Base-by-base conservation (phyloP, 1,284 basidiomycete genomes). In the Irpex sp. region DNA sequence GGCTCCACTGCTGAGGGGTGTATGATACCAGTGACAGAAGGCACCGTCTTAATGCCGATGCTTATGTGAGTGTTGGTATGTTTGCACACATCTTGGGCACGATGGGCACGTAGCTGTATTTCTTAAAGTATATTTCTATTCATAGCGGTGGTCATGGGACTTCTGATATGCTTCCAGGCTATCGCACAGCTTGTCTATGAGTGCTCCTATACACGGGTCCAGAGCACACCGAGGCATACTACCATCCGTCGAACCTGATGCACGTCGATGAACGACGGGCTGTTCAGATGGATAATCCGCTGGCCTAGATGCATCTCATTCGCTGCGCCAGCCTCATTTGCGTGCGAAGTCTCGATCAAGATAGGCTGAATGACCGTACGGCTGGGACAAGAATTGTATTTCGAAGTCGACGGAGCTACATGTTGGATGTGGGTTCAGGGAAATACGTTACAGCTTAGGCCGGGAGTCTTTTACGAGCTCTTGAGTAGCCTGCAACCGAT, bases 401-500 rank as follows among this genome's bases (percentile, higher is more conserved):
- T 50, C 39, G 39, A 43, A 43, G 39, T 43, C 4, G 39, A 43
- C 15, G 39, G 11, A n/a, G 15, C 11, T 11, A n/a, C 39, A 43
- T 43, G 15, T 11, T 43, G 39, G 39, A n/a, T 43, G 39, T 43
- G 39, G 39, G 39, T 43, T 43, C 39, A 43, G 39, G 39, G 39
- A 43, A n/a, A 33, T 15, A 55, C 53, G 53, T 31, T 36, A 55
- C 8, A 55, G 33, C 7, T 31, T 11, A 15, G 33, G 53, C 9
- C 53, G 21, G 9, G 57, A 51, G 54, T 35, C 57, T 19, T 37
- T 43, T 8, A 62, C 43, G 19, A 62, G 61, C 57, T 33, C 19
- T 50, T 54, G 63, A 36, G 66, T 37, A 56, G 68, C 65, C 58
- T 68, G 68, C 19, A 86, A 70, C 63, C 67, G 72, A 54, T 73